A percentile compares a stretch with the other conserved stretches of the same genome.
phyloP scores from a whole-genome alignment of 2,329 filamentous ascomycete species.

The Talaromyces marneffei region DNA sequence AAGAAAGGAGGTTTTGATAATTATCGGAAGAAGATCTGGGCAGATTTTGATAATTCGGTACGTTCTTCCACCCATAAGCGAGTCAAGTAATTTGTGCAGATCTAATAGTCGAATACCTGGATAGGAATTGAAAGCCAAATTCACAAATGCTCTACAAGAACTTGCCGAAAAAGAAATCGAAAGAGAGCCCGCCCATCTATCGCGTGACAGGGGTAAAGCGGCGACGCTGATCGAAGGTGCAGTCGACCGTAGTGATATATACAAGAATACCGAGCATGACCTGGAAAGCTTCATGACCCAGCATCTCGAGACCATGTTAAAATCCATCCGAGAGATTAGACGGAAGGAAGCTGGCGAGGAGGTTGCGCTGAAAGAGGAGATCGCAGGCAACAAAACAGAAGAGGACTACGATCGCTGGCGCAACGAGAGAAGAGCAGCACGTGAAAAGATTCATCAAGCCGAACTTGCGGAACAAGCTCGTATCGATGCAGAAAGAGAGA shows the following conservation, averaged over 20 bases:
- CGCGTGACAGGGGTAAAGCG: constrained; percentile 56
- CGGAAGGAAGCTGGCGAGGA: constrained; percentile 55
- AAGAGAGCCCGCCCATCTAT: constrained; percentile 55
- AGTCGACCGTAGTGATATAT: constrained; percentile 58
- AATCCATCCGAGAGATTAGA: constrained; percentile 52
- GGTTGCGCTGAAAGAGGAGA: constrained; percentile 49
- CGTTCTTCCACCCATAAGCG: constrained; percentile 16
- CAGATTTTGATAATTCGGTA: constrained; percentile 53
- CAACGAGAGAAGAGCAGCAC: constrained; percentile 46
- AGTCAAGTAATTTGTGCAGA: background rate
- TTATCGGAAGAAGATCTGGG: constrained; percentile 56
- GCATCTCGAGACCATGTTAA: constrained; percentile 50
- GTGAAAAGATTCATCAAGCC: constrained; percentile 47
- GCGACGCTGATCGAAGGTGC: constrained; percentile 59
- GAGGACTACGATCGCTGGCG: constrained; percentile 54
- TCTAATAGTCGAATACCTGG: background rate
- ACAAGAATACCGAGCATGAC: constrained; percentile 51
- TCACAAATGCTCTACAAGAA: constrained; percentile 49
- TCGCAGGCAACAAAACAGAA: constrained; percentile 53
- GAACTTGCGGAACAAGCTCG: constrained; percentile 49
- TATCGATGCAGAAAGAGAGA: constrained; percentile 39
- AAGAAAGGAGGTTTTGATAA: constrained; percentile 62
- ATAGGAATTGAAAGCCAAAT: constrained; percentile 49
- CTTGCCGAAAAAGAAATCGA: constrained; percentile 58
- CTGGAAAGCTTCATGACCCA: constrained; percentile 51